Base-by-base conservation (phyloP, 352 stramenopile species). In the Peronospora farinosa region DNA sequence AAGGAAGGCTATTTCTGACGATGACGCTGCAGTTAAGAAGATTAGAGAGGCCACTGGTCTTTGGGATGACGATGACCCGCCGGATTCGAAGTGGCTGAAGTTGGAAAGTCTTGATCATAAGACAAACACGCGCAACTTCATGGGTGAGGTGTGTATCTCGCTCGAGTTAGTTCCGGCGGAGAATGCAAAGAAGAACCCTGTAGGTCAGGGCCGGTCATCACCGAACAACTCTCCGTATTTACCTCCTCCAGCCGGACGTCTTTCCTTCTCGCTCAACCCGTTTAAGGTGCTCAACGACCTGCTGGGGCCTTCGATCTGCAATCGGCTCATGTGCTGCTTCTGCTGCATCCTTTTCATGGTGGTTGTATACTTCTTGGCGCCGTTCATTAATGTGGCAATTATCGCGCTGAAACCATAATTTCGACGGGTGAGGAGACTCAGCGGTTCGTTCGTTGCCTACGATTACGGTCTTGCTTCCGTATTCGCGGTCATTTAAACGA, bases 211-310 rank as follows among this genome's bases (percentile, higher is more conserved):
- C 28, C 80, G 91, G 8, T 82, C 67, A 25, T 76, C 92, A 16
- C 92, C 92, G 7, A 98, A 98, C 72, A 91, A 89, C 52, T 93
- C 93, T 47, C 92, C 92, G 25, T 96, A 96, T 59, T 68, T 96
- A 27, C 91, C 91, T 10, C 86, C 86, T 8, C 90, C 91, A 8
- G 81, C 81, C 19, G 92, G 91, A 7, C 77, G 92, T 7, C 64
- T 97, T 2, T 93, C 93, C 53, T 95, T 95, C 63, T 92, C 75
- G 11, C 71, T 94, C 49, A 96, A 97, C 59, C 88, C 88, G 39
- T 96, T 96, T 63, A 91, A 89, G 59, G 70, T 97, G 6, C 73
- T 93, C 40, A 87, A 81, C 52, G 84, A 95, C 30, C 52, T 96
- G 33, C 63, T 96, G 12, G 88, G 88, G 7, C 87, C 87, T 16